Evolutionary conservation across 345 rosid species (phyloP).

Genomic region (Eucalyptus sp.): DNA sequence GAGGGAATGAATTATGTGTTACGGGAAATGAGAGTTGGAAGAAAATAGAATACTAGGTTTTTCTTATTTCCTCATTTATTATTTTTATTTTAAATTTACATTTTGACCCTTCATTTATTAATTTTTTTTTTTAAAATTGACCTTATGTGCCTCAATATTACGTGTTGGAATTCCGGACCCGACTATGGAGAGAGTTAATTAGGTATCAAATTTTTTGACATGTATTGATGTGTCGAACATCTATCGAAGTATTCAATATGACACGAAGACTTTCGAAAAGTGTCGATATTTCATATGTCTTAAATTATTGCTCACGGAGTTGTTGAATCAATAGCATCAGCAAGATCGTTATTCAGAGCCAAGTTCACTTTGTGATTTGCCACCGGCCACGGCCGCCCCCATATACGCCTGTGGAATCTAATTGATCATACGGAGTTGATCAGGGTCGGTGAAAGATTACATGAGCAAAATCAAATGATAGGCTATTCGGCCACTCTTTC

Average conservation of each 20-base stretch:
- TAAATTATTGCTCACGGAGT: too few relatives aligned
- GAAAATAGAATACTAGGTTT: rapidly evolving
- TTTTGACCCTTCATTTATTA: too few relatives aligned
- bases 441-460: too few relatives aligned
- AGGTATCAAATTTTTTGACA: rapidly evolving
- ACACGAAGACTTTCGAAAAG: rapidly evolving
- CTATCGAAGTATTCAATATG: not conserved
- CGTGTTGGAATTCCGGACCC: rapidly evolving
- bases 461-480: not conserved
- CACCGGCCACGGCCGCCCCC: rapidly evolving
- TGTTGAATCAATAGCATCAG: not conserved
- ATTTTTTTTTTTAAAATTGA: too few relatives aligned
- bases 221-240: not conserved
- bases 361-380: too few relatives aligned
- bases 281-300: rapidly evolving
- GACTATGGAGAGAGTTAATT: rapidly evolving
- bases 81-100: too few relatives aligned
- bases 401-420: too few relatives aligned
- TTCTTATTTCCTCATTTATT: rapidly evolving
- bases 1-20: rapidly evolving
- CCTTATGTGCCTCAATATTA: rapidly evolving
- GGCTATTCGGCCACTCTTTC: not conserved
- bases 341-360: rapidly evolving
- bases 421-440: too few relatives aligned
- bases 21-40: too few relatives aligned